Evolutionary conservation across 345 rosid species (phyloP).

Genomic region (Moricandia moricandioides): DNA sequence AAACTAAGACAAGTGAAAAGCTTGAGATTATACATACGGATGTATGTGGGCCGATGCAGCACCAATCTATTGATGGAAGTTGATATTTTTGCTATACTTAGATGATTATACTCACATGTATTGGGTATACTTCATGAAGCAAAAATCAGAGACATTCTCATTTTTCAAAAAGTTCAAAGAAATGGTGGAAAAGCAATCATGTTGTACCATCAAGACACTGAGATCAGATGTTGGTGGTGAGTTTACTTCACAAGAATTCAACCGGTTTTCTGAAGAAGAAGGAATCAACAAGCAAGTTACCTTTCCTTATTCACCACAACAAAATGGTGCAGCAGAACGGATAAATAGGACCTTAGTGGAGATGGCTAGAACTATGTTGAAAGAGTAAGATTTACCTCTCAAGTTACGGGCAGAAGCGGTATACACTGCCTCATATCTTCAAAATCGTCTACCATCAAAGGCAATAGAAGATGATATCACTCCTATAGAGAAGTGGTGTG

Average conservation of each 20-base stretch:
- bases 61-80: too few relatives aligned
- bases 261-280: neutral
- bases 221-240: neutral
- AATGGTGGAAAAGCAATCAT: neutral
- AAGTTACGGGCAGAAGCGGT: neutral
- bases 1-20: too few relatives aligned
- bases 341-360: neutral
- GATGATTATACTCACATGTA: neutral
- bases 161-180: neutral
- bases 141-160: neutral
- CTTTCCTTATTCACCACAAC: neutral
- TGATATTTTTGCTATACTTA: too few relatives aligned
- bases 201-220: neutral
- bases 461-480: too few relatives aligned
- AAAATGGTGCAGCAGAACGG: neutral
- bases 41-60: too few relatives aligned
- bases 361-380: neutral
- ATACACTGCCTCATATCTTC: neutral
- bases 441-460: neutral
- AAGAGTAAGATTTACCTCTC: neutral
- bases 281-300: neutral
- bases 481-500: too few relatives aligned
- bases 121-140: neutral
- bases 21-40: too few relatives aligned
- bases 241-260: neutral